Evolutionary conservation across 2,329 filamentous ascomycete genomes (phyloP).

Genomic region (Penicillium sp.): DNA sequence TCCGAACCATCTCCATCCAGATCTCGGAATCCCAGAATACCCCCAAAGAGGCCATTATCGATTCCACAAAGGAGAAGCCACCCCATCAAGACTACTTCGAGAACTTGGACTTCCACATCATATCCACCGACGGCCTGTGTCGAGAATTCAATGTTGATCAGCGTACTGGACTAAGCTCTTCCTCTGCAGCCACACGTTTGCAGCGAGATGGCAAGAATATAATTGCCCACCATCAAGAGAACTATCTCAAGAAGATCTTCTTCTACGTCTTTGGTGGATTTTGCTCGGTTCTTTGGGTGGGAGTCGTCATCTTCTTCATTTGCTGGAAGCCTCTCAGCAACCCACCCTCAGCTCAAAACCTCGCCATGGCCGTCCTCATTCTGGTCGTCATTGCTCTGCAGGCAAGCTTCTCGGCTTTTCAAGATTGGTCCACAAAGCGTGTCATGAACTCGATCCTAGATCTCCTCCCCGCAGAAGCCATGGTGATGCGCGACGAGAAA

Average conservation of each 20-base stretch:
- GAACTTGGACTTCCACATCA: conserved; percentile 59
- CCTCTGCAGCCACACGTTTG: conserved; percentile 49
- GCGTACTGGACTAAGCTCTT: conserved; percentile 51
- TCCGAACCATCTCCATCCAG: conserved; percentile 34
- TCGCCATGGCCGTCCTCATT: conserved; percentile 64
- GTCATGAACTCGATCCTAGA: conserved; percentile 73
- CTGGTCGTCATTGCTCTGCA: conserved; percentile 62
- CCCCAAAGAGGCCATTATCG: conserved; percentile 19
- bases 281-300: conserved; percentile 62
- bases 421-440: conserved; percentile 66
- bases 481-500: conserved; percentile 56
- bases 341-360: conserved; percentile 60
- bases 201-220: conserved; percentile 60
- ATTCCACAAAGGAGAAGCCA: conserved; percentile 11
- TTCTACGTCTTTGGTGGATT: conserved; percentile 73
- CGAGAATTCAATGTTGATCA: conserved; percentile 53
- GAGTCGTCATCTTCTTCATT: conserved; percentile 64
- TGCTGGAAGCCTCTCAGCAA: conserved; percentile 67
- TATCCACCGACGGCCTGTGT: conserved; percentile 50
- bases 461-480: conserved; percentile 64
- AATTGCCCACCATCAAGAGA: conserved; percentile 57
- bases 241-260: conserved; percentile 50
- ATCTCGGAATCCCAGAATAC: conserved; percentile 32
- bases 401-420: conserved; percentile 60
- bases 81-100: conserved; percentile 44